Percentiles rank a stretch among this genome's conserved stretches.
Evolutionary conservation across 23 red algal genomes (phyloP).

Genomic region (Gracilaria caudata): DNA sequence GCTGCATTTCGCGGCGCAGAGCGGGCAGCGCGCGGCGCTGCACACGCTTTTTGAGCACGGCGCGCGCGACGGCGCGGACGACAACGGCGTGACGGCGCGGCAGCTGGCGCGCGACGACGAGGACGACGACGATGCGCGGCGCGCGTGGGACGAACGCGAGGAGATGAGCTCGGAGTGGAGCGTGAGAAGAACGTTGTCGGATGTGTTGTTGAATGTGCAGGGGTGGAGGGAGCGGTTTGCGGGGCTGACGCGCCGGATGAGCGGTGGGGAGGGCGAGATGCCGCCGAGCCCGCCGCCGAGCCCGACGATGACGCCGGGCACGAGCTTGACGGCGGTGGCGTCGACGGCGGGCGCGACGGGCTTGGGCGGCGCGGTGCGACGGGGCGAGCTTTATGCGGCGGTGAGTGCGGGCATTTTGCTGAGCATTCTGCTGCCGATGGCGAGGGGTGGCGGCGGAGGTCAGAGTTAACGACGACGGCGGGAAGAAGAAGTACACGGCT

Average conservation of each 20-base stretch:
- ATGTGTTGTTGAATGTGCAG: neutral
- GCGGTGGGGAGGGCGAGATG: neutral
- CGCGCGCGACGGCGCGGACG: conserved; percentile 8
- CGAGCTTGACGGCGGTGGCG: neutral
- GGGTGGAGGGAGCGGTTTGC: neutral
- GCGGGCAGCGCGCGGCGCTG: neutral
- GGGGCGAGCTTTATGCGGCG: conserved; percentile 45
- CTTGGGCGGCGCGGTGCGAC: neutral
- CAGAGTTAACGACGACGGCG: neutral
- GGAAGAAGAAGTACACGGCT: neutral
- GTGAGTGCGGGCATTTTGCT: conserved; percentile 32
- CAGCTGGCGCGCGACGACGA: neutral
- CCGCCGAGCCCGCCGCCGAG: conserved; percentile 22
- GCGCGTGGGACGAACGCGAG: neutral
- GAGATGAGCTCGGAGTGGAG: conserved; percentile 14
- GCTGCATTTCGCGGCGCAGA: conserved; percentile 50
- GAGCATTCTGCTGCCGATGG: conserved; percentile 38
- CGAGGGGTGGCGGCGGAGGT: conserved; percentile 6
- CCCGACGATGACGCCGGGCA: neutral
- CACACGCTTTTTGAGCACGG: conserved; percentile 6
- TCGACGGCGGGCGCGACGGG: conserved; percentile 12
- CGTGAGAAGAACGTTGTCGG: neutral
- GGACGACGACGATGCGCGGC: neutral
- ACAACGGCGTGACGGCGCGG: conserved; percentile 14
- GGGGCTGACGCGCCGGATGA: neutral